Percentiles rank a stretch among this genome's conserved stretches.
phyloP scores from a whole-genome alignment of 2,329 filamentous ascomycete genomes.

The Nigrospora osmanthi region DNA sequence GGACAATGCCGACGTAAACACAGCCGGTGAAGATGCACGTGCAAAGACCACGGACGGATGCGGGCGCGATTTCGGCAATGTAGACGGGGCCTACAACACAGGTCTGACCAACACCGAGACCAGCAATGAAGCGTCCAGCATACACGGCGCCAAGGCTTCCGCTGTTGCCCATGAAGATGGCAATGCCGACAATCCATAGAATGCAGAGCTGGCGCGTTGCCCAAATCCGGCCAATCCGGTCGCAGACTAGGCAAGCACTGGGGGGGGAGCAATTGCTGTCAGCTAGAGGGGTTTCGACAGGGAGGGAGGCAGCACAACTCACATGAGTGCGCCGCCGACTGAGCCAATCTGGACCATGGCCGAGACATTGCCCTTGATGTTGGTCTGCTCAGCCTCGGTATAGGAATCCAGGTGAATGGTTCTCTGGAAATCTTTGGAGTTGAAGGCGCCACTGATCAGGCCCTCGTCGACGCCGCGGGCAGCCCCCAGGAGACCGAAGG shows the following conservation, averaged over 20 bases:
- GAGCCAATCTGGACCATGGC: slow-evolving; percentile 77
- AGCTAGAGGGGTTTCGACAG: not conserved
- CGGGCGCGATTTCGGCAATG: slow-evolving; percentile 64
- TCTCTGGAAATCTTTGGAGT: slow-evolving; percentile 54
- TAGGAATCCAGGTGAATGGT: slow-evolving; percentile 51
- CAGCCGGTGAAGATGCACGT: slow-evolving; percentile 63
- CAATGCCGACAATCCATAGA: slow-evolving; percentile 50
- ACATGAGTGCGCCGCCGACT: slow-evolving; percentile 61
- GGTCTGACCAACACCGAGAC: slow-evolving; percentile 58
- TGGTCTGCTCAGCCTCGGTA: slow-evolving; percentile 44
- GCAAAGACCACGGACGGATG: slow-evolving; percentile 63
- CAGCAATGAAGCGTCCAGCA: slow-evolving; percentile 58
- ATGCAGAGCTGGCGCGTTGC: slow-evolving; percentile 50
- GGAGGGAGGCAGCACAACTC: slow-evolving; percentile 20
- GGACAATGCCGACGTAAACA: slow-evolving; percentile 70
- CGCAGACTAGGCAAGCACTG: slow-evolving; percentile 51
- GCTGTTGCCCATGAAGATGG: slow-evolving; percentile 48
- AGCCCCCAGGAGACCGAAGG: slow-evolving; percentile 68
- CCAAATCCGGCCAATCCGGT: slow-evolving; percentile 55
- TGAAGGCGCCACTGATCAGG: slow-evolving; percentile 65
- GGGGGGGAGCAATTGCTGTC: not conserved
- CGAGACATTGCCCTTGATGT: slow-evolving; percentile 69
- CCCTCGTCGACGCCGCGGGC: slow-evolving; percentile 76
- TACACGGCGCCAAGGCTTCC: slow-evolving; percentile 51
- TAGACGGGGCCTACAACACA: slow-evolving; percentile 64